phyloP scores from a whole-genome alignment of 345 rosid genomes.

The Eucalyptus shirleyi region DNA sequence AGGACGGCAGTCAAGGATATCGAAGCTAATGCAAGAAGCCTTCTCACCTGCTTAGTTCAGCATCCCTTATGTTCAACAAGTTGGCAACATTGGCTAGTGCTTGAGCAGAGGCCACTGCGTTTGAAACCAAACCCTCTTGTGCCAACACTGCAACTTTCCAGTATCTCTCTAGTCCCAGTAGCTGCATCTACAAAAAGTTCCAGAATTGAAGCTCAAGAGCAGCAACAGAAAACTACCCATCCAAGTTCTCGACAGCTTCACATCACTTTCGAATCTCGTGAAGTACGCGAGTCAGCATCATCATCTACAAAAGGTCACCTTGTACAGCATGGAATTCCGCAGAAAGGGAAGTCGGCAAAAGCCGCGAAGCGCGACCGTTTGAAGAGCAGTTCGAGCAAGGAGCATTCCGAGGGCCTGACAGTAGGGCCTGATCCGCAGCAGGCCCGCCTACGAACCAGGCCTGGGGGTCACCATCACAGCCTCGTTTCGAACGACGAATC shows the following conservation, averaged over 20 bases:
- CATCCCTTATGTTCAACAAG: neutral
- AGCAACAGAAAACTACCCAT: neutral
- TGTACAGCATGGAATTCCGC: neutral
- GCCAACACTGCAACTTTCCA: constrained; percentile 66
- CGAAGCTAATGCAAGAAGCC: constrained; percentile 25
- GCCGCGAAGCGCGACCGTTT: neutral
- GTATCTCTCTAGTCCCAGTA: constrained; percentile 71
- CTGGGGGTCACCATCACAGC: neutral
- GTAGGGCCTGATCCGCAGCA: neutral
- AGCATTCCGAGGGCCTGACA: neutral
- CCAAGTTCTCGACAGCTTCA: neutral
- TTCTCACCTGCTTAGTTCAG: neutral
- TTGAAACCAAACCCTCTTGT: constrained; percentile 57
- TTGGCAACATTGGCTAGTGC: constrained; percentile 35
- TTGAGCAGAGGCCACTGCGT: constrained; percentile 72
- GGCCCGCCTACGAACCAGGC: neutral
- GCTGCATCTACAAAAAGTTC: constrained; percentile 27
- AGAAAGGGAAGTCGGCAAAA: neutral
- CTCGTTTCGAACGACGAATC: neutral
- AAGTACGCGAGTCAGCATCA: neutral
- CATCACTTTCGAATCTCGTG: neutral
- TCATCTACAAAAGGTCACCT: constrained; percentile 10
- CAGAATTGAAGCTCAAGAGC: neutral
- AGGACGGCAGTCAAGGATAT: constrained; percentile 47
- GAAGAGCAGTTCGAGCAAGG: neutral